Base-by-base conservation (phyloP, 169 alveolate genomes). In the Neospora caninum region DNA sequence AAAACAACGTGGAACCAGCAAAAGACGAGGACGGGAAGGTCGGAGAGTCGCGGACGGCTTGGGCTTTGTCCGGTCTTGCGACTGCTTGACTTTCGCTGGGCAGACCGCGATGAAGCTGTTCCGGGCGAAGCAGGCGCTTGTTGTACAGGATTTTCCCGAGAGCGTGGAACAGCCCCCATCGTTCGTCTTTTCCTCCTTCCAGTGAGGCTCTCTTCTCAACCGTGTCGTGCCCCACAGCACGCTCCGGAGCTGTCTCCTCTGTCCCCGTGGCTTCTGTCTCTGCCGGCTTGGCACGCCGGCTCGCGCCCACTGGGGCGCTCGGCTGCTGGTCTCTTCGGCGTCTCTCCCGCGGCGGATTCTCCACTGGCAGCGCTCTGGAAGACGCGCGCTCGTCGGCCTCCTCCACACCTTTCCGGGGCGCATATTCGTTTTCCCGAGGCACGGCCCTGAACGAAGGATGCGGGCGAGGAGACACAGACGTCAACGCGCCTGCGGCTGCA, bases 101-200 rank as follows among this genome's bases (percentile, higher is more conserved):
- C 39, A 27, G 9, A 4, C 13, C 22, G 45, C 86, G 9, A 9
- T 34, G 22, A 29, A n/a, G 1, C 86, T 78, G 49, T 41, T 82
- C 89, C 6, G 64, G 36, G 43, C 38, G 78, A 9, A 49, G 45
- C n/a, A 45, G 70, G 38, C 91, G 69, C 45, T 84, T 84, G 91
- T 49, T 45, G 91, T 84, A 84, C 9, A 84, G 91, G 78, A 84
- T 29, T 36, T 84, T 84, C 45, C 91, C 91, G 31, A 84, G 78
- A 2, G 78, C 45, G 78, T 84, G 91, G 29, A 84, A 84, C 45
- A 84, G 78, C 16, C 36, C 41, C 78, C 69, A 84, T 29, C 34
- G 22, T 27, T 41, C 89, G 10, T 82, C 89, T 43, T 82, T 82
- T 4, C 86, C 86, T 4, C 86, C 86, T 25, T 38, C 86, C 7